These are phyloP conservation scores for Conticribra guillardii DNA, from an alignment of 108 stramenopile species.

Conservation along the genomic window DNA sequence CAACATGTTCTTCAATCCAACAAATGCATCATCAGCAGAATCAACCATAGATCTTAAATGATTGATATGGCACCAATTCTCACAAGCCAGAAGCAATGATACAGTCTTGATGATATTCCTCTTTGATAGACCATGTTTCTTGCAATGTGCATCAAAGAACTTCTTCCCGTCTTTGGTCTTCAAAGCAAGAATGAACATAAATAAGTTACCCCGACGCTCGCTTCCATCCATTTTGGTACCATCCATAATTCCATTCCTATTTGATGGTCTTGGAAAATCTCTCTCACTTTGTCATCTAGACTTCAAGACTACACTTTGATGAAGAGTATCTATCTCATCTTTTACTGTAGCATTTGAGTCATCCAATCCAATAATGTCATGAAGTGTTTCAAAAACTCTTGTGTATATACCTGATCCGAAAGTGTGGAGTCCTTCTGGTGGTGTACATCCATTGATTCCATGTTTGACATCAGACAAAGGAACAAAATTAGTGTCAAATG, in stretches of 20 bases:
- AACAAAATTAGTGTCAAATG: background rate
- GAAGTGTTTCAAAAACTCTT: background rate
- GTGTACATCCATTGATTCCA: background rate
- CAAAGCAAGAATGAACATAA: background rate
- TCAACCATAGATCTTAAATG: background rate
- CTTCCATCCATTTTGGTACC: background rate
- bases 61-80: background rate
- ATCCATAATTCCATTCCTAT: too few relatives aligned
- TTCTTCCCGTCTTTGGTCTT: background rate
- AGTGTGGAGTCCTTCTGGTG: constrained; percentile 8
- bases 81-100: background rate
- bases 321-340: background rate
- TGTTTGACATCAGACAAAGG: background rate
- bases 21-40: background rate
- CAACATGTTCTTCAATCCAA: background rate
- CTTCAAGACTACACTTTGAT: background rate
- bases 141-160: background rate
- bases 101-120: background rate
- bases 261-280: too few relatives aligned
- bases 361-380: background rate
- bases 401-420: background rate
- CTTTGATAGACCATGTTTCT: background rate
- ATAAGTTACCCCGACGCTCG: background rate
- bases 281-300: background rate
- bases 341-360: background rate